These are phyloP conservation scores for Hymenoscyphus albidus DNA, from an alignment of 2,329 filamentous ascomycete genomes.

Conservation along the genomic window DNA sequence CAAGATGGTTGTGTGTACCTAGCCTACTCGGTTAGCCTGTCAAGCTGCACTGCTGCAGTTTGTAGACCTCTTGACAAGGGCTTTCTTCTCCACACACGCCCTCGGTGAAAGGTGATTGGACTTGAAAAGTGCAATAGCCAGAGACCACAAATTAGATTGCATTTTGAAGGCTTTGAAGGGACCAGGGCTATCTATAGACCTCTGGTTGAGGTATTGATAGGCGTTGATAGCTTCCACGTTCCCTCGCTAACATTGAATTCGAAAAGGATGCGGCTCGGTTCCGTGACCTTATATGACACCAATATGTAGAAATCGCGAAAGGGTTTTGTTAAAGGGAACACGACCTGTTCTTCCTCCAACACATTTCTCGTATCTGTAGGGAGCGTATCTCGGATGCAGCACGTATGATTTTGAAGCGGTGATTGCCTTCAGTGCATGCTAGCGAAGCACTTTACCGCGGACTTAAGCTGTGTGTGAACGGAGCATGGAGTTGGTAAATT, in stretches of 20 bases:
- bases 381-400: neutral
- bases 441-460: no score
- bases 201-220: neutral
- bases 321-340: no score
- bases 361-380: neutral
- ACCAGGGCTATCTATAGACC: neutral
- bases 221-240: neutral
- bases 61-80: no score
- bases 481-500: neutral
- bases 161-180: neutral
- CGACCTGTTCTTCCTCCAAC: no score
- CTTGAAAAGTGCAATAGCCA: neutral
- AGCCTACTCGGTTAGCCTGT: neutral
- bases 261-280: no score
- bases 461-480: neutral
- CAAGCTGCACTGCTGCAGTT: neutral
- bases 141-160: neutral
- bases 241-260: no score
- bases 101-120: neutral
- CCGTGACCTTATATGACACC: no score
- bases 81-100: neutral
- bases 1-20: neutral
- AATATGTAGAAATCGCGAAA: no score
- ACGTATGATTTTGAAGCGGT: no score
- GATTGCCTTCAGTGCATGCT: no score